Conservation (phyloP, 2,329 filamentous ascomycete genomes). For the Pseudogymnoascus sp. region DNA sequence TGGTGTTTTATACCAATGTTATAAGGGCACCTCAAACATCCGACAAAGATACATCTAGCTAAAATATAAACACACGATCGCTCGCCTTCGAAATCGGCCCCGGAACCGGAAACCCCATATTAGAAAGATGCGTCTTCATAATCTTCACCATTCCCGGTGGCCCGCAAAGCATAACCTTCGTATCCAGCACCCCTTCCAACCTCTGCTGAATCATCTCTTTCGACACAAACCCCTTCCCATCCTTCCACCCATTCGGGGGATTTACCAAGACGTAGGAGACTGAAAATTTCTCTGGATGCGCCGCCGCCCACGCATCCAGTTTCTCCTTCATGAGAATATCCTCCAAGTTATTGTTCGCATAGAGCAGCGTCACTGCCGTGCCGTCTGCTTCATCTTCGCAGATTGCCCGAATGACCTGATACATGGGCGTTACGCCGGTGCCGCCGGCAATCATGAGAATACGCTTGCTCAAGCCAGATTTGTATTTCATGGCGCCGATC, state of each 20-base stretch:
- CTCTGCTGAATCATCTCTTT: not conserved
- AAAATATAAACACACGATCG: not conserved
- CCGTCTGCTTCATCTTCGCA: slow-evolving; percentile 39
- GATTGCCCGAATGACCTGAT: slow-evolving; percentile 53
- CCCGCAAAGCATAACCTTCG: not conserved
- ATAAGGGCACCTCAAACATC: not conserved
- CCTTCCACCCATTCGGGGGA: not conserved
- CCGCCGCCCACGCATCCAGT: not conserved
- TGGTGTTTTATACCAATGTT: not conserved
- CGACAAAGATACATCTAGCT: not conserved
- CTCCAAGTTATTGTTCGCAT: not conserved
- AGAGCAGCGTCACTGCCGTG: not conserved
- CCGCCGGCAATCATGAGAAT: slow-evolving; percentile 50
- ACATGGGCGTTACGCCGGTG: slow-evolving; percentile 48
- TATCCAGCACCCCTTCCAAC: not conserved
- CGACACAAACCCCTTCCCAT: not conserved
- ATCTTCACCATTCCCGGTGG: not conserved
- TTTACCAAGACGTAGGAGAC: not conserved
- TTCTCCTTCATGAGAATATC: not conserved
- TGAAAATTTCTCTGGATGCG: not conserved
- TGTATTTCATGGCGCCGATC: slow-evolving; percentile 48
- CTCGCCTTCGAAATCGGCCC: not conserved
- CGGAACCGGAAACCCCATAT: not conserved
- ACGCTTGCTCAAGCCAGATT: slow-evolving; percentile 32
- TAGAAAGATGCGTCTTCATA: not conserved